Base-by-base conservation (phyloP, 169 alveolate species). In the Plasmodium knowlesi region DNA sequence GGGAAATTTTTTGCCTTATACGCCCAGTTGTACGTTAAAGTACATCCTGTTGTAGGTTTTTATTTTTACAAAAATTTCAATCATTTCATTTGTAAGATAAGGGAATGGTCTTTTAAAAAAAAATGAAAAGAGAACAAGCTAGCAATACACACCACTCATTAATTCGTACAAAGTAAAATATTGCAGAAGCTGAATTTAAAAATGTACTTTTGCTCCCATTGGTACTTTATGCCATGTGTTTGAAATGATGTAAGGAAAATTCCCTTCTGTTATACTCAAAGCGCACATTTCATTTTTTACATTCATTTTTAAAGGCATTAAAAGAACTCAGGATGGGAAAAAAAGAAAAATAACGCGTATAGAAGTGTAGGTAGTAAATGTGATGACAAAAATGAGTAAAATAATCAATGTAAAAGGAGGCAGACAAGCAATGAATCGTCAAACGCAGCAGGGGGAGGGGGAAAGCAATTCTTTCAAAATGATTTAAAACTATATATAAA, bases 101-200 rank as follows among this genome's bases (percentile, higher is more conserved):
- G 22, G 43, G 37, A 74, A n/a, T 74, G 43, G 5, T 22, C 43
- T 74, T 74, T 19, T 22, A 78, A 78, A 78, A 78, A 78, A 28
- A 78, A 57, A 39, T 32, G 50, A 78, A 30, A 78, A n/a, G 34
- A 39, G 34, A 28, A 61, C 32, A 61, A 78, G 50, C 30, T 19
- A 37, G 53, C 50, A 78, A 14, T 34, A 14, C 22, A 78, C 53
- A 37, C 30, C 25, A 78, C 53, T 3, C 30, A 19, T 34, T 39
- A 39, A 78, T 78, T 78, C 53, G 50, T 78, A 30, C 50, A 78
- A 39, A n/a, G 84, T 25, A 78, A 78, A 78, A 25, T 25, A 61
- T 61, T 61, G 34, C 74, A 61, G 32, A 61, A 61, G 74, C 19
- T 61, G 74, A 8, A 61, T 61, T 61, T 61, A 10, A 61, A 61